Evolutionary conservation across 108 stramenopile genomes (phyloP).

Genomic region (Pseudonitzschia multiseries): DNA sequence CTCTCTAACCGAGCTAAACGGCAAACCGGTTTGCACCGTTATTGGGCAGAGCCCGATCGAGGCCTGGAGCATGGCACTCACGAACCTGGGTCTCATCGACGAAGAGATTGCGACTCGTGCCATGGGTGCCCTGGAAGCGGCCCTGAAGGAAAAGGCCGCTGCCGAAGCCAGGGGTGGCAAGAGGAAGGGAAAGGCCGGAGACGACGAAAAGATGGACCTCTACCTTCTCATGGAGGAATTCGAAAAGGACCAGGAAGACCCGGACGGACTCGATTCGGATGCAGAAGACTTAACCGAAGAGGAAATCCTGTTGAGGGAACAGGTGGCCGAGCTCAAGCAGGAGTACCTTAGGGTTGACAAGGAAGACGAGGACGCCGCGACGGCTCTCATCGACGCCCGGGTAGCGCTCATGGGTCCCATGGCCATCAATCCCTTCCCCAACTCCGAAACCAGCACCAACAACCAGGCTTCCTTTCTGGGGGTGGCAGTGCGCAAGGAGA

Average conservation of each 20-base stretch:
- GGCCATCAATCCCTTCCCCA: slow-evolving; percentile 67
- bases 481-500: slow-evolving; percentile 72
- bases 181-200: slow-evolving; percentile 35
- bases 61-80: slow-evolving; percentile 76
- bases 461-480: slow-evolving; percentile 43
- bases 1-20: slow-evolving; percentile 51
- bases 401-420: slow-evolving; percentile 61
- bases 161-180: slow-evolving; percentile 44
- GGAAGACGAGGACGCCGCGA: slow-evolving; percentile 44
- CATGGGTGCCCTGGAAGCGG: slow-evolving; percentile 40
- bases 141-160: slow-evolving; percentile 37
- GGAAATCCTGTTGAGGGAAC: slow-evolving; percentile 50
- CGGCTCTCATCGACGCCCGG: slow-evolving; percentile 57
- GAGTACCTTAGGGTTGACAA: slow-evolving; percentile 38
- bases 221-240: slow-evolving; percentile 4
- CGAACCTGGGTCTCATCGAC: slow-evolving; percentile 73
- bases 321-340: slow-evolving; percentile 40
- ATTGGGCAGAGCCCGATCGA: slow-evolving; percentile 64
- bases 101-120: slow-evolving; percentile 67
- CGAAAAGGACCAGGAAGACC: slow-evolving; percentile 18
- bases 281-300: slow-evolving; percentile 43
- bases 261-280: slow-evolving; percentile 25
- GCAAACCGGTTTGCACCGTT: slow-evolving; percentile 66
- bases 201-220: slow-evolving; percentile 15
- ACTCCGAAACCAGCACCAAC: slow-evolving; percentile 40